Evolutionary conservation across 805 yeast genomes (phyloP), one percentile per base, ranked within the genome.

Genomic region (Saccharomycopsis sp.): DNA sequence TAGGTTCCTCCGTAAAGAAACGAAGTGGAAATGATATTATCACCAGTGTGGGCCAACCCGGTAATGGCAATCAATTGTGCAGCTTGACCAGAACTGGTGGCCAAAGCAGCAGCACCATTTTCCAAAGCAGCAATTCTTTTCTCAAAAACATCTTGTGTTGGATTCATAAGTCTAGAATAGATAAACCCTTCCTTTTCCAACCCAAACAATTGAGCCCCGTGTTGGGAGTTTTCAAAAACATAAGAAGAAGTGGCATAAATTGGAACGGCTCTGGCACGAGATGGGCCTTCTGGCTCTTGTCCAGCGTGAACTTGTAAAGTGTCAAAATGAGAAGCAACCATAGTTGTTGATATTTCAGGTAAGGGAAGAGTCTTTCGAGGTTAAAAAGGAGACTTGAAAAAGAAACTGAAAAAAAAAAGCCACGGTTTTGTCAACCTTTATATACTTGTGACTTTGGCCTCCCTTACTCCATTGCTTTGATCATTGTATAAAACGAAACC

Each of bases 231-330:
- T 49, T 81, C 73, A 63, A 89, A 89, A 30, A 79, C 92, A 56
- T 75, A 89, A 9, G 97, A 89, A 1, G 94, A 74, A 8, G 95
- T 77, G 34, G 96, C 89, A 59, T 84, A 88, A 58, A 89, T 84
- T 44, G 97, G 96, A 25, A 84, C 87, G 8, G 96, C 96, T 59
- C 96, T 75, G 42, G 95, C 73, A 43, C 78, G 69, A 59, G 73
- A 70, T 10, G 77, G 67, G 47, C 71, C 68, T 25, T 70, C 65
- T 52, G 83, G 88, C 47, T 69, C 71, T 65, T 87, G 95, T 50
- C 98, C 98, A 41, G 96, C 96, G 63, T 89, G 97, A 53, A 89
- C 73, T 68, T 89, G 96, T 44, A 83, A 69, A 22, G 96, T 88
- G 55, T 88, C 96, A 54, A 85, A 86, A 55, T 80, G 88, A 26